phyloP scores from a whole-genome alignment of 805 yeast species.

The Blastobotrys muscicola region DNA sequence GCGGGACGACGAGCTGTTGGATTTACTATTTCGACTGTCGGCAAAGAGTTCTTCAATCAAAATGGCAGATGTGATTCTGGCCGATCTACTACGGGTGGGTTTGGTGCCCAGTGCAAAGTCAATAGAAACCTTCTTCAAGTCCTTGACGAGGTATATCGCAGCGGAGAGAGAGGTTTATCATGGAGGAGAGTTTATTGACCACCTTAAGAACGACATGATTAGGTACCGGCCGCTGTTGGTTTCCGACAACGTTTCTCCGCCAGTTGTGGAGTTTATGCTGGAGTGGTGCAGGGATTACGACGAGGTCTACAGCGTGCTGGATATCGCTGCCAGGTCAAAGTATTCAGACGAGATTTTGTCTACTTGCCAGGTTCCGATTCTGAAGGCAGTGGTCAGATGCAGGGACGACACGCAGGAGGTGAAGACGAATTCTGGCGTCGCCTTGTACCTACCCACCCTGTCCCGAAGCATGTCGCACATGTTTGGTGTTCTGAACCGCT shows the following conservation, averaged over 20 bases:
- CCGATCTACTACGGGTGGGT: constrained; percentile 4
- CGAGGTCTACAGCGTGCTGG: constrained; percentile 22
- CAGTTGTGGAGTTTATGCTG: constrained; percentile 19
- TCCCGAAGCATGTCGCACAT: constrained; percentile 20
- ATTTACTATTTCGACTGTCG: constrained; percentile 19
- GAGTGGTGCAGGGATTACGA: constrained; percentile 14
- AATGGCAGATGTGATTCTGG: constrained; percentile 13
- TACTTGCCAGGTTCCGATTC: constrained; percentile 19
- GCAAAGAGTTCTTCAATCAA: constrained; percentile 20
- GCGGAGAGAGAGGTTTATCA: constrained; percentile 11
- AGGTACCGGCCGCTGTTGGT: constrained; percentile 12
- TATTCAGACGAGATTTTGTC: constrained; percentile 14
- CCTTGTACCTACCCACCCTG: background rate
- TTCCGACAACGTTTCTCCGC: constrained; percentile 15
- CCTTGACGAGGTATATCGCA: constrained; percentile 12
- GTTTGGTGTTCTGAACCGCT: constrained; percentile 19
- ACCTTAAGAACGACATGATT: constrained; percentile 12
- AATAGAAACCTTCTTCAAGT: constrained; percentile 15
- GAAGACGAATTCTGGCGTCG: background rate
- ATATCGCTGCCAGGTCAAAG: constrained; percentile 12
- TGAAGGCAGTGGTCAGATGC: constrained; percentile 14
- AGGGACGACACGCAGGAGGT: background rate
- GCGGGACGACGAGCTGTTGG: constrained; percentile 14
- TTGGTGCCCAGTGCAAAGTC: constrained; percentile 15
- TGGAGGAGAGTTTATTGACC: constrained; percentile 13